These are phyloP conservation scores for Obba rivulosa DNA, from an alignment of 768 basidiomycete genomes.

Conservation along the genomic window DNA sequence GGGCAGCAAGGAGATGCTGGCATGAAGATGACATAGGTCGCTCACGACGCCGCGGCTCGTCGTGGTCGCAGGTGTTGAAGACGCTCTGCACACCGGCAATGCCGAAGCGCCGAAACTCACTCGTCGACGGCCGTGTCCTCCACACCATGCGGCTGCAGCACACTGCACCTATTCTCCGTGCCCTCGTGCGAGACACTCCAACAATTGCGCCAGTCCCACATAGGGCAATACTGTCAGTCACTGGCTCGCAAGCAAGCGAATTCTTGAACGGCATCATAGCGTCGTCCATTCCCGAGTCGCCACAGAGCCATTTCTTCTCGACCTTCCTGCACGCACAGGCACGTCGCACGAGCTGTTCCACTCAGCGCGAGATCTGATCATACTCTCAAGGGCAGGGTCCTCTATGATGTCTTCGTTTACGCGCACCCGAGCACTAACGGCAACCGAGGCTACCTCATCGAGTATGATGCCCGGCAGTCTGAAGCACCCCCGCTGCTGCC, in stretches of 20 bases:
- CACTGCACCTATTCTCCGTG: constrained; percentile 30
- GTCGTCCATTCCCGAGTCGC: constrained; percentile 14
- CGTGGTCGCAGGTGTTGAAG: constrained; percentile 3
- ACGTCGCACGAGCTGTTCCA: constrained; percentile 1
- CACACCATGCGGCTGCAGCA: constrained; percentile 22
- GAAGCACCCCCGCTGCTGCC: constrained; percentile 56
- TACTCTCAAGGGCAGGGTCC: constrained; percentile 67
- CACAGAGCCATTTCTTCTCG: constrained; percentile 17
- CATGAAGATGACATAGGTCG: constrained; percentile 73
- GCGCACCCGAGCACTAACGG: constrained; percentile 42
- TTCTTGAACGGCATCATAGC: constrained; percentile 49
- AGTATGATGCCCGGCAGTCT: constrained; percentile 61
- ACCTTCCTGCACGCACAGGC: constrained; percentile 26
- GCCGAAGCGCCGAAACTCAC: constrained; percentile 1
- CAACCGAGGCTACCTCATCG: constrained; percentile 56
- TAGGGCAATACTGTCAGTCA: constrained; percentile 66
- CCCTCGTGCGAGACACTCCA: constrained; percentile 38
- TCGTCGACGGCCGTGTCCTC: background rate
- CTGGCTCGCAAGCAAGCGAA: constrained; percentile 72
- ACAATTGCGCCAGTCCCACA: constrained; percentile 55
- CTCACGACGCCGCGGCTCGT: background rate
- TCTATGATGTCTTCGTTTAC: constrained; percentile 87
- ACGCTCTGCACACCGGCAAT: constrained; percentile 9
- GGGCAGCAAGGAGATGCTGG: constrained; percentile 65
- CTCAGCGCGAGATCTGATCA: background rate